Evolutionary conservation across 1,284 basidiomycete genomes (phyloP).

Genomic region (Pseudomicrostroma phylloplanum): DNA sequence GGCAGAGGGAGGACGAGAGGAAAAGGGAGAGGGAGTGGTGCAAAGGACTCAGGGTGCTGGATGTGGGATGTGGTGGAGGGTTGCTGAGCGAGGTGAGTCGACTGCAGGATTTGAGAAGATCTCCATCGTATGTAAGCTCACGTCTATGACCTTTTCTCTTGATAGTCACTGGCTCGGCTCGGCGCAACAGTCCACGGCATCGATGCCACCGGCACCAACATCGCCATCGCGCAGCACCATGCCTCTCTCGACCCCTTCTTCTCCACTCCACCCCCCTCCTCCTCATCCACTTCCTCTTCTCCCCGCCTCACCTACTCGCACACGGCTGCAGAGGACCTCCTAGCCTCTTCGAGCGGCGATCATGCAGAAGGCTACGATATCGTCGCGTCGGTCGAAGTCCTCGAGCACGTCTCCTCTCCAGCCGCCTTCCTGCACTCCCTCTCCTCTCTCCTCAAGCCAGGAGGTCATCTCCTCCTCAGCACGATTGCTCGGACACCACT

Average conservation of each 20-base stretch:
- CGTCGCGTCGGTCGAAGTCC: constrained; percentile 94
- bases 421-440: constrained; percentile 60
- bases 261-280: constrained; percentile 7
- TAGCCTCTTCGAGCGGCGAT: constrained; percentile 51
- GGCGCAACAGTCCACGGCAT: constrained; percentile 81
- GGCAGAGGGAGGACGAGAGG: constrained; percentile 41
- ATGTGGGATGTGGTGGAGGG: constrained; percentile 93
- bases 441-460: constrained; percentile 59
- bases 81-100: constrained; percentile 74
- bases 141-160: neutral
- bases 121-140: neutral
- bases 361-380: constrained; percentile 81
- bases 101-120: neutral
- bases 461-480: constrained; percentile 88
- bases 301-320: constrained; percentile 63
- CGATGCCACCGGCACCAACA: constrained; percentile 82
- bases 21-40: constrained; percentile 49
- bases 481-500: constrained; percentile 93
- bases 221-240: constrained; percentile 77
- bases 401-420: constrained; percentile 95
- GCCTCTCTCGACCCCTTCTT: constrained; percentile 66
- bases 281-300: constrained; percentile 14
- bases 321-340: constrained; percentile 67
- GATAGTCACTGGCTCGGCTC: constrained; percentile 73
- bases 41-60: constrained; percentile 64